Evolutionary conservation across 2,329 filamentous ascomycete genomes (phyloP), one percentile per base, ranked within the genome.

Genomic region (Alternaria novae-zelandiae): DNA sequence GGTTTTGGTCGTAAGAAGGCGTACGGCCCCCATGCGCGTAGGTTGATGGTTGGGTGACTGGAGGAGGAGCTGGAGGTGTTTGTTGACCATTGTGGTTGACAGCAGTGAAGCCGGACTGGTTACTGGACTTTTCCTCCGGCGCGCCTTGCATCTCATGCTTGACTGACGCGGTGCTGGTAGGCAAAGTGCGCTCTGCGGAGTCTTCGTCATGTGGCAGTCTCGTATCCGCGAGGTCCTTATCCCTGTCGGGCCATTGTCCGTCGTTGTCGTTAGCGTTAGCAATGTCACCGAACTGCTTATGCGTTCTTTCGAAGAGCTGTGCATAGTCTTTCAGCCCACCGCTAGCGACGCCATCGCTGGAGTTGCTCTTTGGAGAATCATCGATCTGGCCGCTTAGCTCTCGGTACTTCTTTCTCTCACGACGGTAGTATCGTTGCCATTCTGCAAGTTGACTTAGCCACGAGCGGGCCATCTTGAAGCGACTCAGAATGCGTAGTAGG

Each of bases 231-330:
- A 59, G 59, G 32, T 70, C 65, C 2, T 61, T 46, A 1, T 67
- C 56, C 47, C 58, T 67, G n/a, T 49, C 51, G 5, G 57, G 36
- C 56, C 59, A 67, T 13, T 58, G 54, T 17, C 55, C 54, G 43
- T 61, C 25, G 25, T 61, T 51, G 17, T 65, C 61, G 28, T 56
- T 43, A 7, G 54, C 61, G 28, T 56, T 43, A 0, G 54, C 21
- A n/a, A 64, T 64, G 47, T 59, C 65, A 15, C 72, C 72, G 44
- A 72, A 69, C 12, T 71, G 56, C 49, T 73, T 73, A 50, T 73
- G 72, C 10, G 51, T 45, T 26, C 47, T 65, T 49, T 74, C 70
- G 20, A 74, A 73, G 13, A 58, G 44, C 8, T 53, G 55, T 3
- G 58, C 56, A 13, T 74, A 74, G 30, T 67, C 64, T 28, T 69